These are phyloP conservation scores for Fusarium heterosporum DNA, from an alignment of 2,329 filamentous ascomycete species.

Conservation along the genomic window DNA sequence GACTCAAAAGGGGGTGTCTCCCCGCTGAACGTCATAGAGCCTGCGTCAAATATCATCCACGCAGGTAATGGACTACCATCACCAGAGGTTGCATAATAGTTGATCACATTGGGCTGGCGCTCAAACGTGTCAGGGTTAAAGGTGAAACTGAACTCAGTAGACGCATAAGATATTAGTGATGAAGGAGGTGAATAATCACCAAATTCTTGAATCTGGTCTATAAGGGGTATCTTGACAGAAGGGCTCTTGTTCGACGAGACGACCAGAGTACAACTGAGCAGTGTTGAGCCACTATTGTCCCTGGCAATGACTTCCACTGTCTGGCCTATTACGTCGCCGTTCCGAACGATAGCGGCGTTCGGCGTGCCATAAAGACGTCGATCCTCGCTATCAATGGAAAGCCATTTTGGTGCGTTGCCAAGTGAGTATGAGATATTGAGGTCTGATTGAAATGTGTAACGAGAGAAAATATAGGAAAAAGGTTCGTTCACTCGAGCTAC, in stretches of 20 bases:
- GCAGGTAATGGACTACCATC: slow-evolving; percentile 87
- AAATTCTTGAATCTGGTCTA: slow-evolving; percentile 67
- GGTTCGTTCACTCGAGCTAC: slow-evolving; percentile 75
- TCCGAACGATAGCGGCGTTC: slow-evolving; percentile 59
- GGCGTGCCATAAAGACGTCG: slow-evolving; percentile 80
- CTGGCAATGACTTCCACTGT: slow-evolving; percentile 76
- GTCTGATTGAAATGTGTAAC: slow-evolving; percentile 77
- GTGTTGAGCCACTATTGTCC: slow-evolving; percentile 71
- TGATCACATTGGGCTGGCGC: slow-evolving; percentile 62
- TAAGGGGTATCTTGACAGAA: slow-evolving; percentile 65
- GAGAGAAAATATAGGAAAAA: slow-evolving; percentile 78
- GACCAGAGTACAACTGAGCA: slow-evolving; percentile 76
- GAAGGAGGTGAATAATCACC: slow-evolving; percentile 71
- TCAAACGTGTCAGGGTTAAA: slow-evolving; percentile 73
- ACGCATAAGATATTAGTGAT: slow-evolving; percentile 67
- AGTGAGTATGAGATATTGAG: slow-evolving; percentile 76
- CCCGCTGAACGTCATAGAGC: slow-evolving; percentile 75
- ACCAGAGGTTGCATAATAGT: slow-evolving; percentile 81
- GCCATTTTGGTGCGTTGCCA: slow-evolving; percentile 75
- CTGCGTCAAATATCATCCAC: slow-evolving; percentile 81
- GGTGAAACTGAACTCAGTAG: slow-evolving; percentile 63
- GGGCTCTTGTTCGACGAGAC: slow-evolving; percentile 71
- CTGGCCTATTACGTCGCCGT: slow-evolving; percentile 67
- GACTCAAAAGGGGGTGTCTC: slow-evolving; percentile 73
- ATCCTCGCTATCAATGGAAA: slow-evolving; percentile 73